Conservation (phyloP, 2,329 filamentous ascomycete genomes). For the Phyllosticta capitalensis region DNA sequence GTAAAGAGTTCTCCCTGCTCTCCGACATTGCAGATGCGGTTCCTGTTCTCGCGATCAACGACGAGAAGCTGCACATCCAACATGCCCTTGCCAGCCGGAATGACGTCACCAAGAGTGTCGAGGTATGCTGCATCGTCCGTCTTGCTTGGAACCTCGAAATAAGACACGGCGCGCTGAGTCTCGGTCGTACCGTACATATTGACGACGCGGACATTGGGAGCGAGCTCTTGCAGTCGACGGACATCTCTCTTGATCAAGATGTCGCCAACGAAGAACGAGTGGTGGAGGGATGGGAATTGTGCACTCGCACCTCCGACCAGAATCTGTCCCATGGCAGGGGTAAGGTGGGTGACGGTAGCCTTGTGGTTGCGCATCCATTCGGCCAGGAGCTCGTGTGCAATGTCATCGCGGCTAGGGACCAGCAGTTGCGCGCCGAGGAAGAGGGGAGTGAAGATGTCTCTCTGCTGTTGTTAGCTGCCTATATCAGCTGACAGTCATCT, state of each 20-base stretch:
- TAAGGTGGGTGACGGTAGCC: slow-evolving; percentile 77
- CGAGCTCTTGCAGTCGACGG: slow-evolving; percentile 63
- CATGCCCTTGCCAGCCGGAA: slow-evolving; percentile 82
- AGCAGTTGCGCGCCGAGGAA: slow-evolving; percentile 75
- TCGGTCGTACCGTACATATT: slow-evolving; percentile 90
- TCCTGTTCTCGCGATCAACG: slow-evolving; percentile 59
- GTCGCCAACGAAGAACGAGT: slow-evolving; percentile 88
- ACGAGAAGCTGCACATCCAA: slow-evolving; percentile 80
- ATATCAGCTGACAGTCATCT: neutral
- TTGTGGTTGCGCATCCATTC: slow-evolving; percentile 77
- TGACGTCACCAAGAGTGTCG: slow-evolving; percentile 59
- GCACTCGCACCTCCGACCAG: slow-evolving; percentile 74
- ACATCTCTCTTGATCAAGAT: slow-evolving; percentile 80
- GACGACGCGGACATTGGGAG: slow-evolving; percentile 63
- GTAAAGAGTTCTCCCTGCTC: slow-evolving; percentile 80
- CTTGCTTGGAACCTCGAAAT: slow-evolving; percentile 64
- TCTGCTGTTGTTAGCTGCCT: slow-evolving; percentile 11
- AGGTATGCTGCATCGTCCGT: slow-evolving; percentile 54
- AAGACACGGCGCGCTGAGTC: slow-evolving; percentile 71
- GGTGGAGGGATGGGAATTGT: slow-evolving; percentile 64
- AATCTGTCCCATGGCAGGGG: slow-evolving; percentile 94
- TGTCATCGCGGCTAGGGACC: slow-evolving; percentile 71
- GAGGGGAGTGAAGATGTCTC: slow-evolving; percentile 82
- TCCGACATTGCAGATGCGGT: slow-evolving; percentile 65
- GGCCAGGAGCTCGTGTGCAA: slow-evolving; percentile 72